Evolutionary conservation across 306 rosid species (phyloP), one percentile per base, ranked within the genome.

Genomic region (Vigna reflexopilosa): DNA sequence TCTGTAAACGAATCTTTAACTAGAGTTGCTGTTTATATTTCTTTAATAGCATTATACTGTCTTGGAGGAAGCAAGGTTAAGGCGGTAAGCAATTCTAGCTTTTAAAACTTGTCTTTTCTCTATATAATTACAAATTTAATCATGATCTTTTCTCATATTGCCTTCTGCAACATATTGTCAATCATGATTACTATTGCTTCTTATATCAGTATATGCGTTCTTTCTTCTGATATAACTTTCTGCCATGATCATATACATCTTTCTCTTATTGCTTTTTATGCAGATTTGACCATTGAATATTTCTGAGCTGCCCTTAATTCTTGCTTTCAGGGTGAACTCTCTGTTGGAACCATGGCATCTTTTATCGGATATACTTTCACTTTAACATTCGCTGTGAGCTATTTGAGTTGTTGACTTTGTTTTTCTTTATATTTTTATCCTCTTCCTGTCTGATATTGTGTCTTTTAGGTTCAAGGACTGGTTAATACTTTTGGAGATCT

Each of bases 21-120:
- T 64, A 93, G 98, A 81, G 90, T 84, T 73, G 98, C 96, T 75
- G 93, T 95, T 75, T 95, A 89, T 82, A 67, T 95, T 82, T 95
- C 98, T 59, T 82, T 92, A 24, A 59, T 86, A 57, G 88, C 93
- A 58, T 83, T 95, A 34, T 92, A 95, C 81, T 83, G 88, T 82
- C 97, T 95, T 67, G 98, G 98, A 70, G 99, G 99, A 84, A 92
- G 89, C 93, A 95, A 92, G 88, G 99, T 95, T 79, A 95, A 89
- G 86, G 98, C 99, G 84, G 98, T 93, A 84, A 87, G 91, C 56
- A 64, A 67, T 72, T 86, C 65, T 80, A 42, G 82, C 69, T 20
- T 65, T 8, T 49, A 67, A 13, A 40, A 40, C 56, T 44, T 78
- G 38, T 72, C 68, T 17, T 66, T 15, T 47, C 34, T 77, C 38